Base-by-base conservation (phyloP, 352 stramenopile species). In the Sclerospora graminicola region DNA sequence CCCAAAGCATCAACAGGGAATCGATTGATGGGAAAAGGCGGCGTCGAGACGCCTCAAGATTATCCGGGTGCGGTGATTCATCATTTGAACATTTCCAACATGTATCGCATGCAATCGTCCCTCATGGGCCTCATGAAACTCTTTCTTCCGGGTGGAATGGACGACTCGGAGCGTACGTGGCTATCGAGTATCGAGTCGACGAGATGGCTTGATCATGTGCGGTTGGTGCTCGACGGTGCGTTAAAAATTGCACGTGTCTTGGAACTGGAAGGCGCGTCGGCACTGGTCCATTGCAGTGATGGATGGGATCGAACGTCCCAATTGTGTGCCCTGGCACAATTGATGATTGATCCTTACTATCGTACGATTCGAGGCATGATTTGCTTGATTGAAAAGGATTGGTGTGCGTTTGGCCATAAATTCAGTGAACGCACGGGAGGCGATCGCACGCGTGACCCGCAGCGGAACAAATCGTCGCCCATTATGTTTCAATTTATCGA, bases 71-170 rank as follows among this genome's bases (percentile, higher is more conserved):
- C 82, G 1, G 69, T 83, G 20, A 51, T 97, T 11, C 63, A 82
- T 18, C 89, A 94, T 41, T 59, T 95, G 31, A 78, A 94, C 40
- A 96, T 97, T 41, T 69, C 79, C 11, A 96, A 97, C 62, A 97
- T 97, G 71, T 95, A 97, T 50, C 84, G 77, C 1, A 92, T 97
- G 74, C 78, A 89, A 51, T 85, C 76, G 36, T 82, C 79, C 14
- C 82, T 79, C 33, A 60, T 73, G 47, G 63, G 66, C 6, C 37
- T 92, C 7, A 57, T 88, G 41, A 89, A 89, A 52, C 54, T 92
- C 8, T 55, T 85, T 16, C 37, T 87, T 14, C 71, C 74, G 29
- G 69, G 69, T 20, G 73, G 72, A 21, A 46, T 73, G 16, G 73
- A 84, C 1, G 77, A 89, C 41, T 63, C 66, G 16, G 77, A 88